Evolutionary conservation across 164 flowering plant species (phyloP).

Genomic region (Vitis cinerea): DNA sequence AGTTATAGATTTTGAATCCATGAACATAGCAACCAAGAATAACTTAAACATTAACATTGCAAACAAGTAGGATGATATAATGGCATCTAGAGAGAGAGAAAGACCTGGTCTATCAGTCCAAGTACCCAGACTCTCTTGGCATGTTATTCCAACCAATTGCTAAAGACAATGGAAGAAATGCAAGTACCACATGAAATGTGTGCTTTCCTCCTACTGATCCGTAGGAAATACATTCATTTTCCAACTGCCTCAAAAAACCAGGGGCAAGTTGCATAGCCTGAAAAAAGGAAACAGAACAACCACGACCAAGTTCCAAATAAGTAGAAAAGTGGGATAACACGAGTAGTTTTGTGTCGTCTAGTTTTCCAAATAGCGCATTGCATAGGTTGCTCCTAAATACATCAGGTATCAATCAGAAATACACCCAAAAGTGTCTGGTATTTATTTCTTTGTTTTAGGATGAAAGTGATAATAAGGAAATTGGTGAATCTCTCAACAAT

Average conservation of each 20-base stretch:
- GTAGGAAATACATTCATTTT: background rate
- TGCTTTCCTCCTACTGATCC: background rate
- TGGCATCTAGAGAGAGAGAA: too few species aligned
- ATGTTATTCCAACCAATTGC: background rate
- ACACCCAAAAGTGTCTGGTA: too few species aligned
- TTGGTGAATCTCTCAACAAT: too few species aligned
- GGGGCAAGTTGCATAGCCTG: background rate
- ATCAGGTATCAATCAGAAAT: too few species aligned
- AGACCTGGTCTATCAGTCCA: background rate
- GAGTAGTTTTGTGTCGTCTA: background rate
- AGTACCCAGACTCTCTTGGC: background rate
- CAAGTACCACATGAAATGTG: background rate
- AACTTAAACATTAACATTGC: too few species aligned
- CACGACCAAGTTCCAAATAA: background rate
- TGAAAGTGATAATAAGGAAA: too few species aligned
- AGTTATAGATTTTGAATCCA: too few species aligned
- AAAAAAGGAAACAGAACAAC: background rate
- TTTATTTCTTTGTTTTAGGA: too few species aligned
- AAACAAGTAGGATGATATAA: too few species aligned
- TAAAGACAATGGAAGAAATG: background rate
- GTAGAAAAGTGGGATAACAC: background rate
- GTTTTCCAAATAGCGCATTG: background rate
- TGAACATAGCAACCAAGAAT: too few species aligned
- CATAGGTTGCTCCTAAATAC: background rate
- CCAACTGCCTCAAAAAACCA: constrained; percentile 1